Evolutionary conservation across 2,329 filamentous ascomycete genomes (phyloP).

Genomic region (Cladobotryum mycophilum): DNA sequence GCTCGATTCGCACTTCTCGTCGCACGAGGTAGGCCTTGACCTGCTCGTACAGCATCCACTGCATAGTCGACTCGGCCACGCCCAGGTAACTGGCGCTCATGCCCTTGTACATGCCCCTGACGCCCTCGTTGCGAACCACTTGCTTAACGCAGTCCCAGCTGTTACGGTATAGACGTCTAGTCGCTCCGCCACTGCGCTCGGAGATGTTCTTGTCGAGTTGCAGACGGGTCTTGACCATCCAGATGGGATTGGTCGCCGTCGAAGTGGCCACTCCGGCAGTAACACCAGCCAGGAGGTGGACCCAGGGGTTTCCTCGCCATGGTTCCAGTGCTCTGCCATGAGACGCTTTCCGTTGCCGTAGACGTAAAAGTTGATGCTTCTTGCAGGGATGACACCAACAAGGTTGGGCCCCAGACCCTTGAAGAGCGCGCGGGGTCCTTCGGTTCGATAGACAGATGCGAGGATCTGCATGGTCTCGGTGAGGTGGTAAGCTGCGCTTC

Average conservation of each 20-base stretch:
- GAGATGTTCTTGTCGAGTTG: constrained; percentile 85
- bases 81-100: constrained; percentile 89
- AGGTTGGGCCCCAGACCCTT: constrained; percentile 90
- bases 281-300: constrained; percentile 72
- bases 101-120: constrained; percentile 79
- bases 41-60: constrained; percentile 93
- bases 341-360: constrained; percentile 89
- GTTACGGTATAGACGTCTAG: constrained; percentile 71
- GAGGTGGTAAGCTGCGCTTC: constrained; percentile 67
- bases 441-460: constrained; percentile 67
- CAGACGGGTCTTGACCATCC: constrained; percentile 88
- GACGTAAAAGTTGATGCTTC: constrained; percentile 88
- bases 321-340: constrained; percentile 67
- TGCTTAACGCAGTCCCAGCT: constrained; percentile 82
- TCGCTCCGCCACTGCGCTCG: constrained; percentile 46
- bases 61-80: constrained; percentile 81
- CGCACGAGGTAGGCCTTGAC: constrained; percentile 69
- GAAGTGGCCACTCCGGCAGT: constrained; percentile 78
- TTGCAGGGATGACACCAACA: constrained; percentile 79
- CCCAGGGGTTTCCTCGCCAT: constrained; percentile 62
- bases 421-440: constrained; percentile 84
- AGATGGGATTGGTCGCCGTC: constrained; percentile 92
- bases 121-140: constrained; percentile 72
- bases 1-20: constrained; percentile 53
- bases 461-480: constrained; percentile 83